Evolutionary conservation across 2,329 filamentous ascomycete species (phyloP), one percentile per base, ranked within the genome.

Genomic region (Calonectria naviculata): DNA sequence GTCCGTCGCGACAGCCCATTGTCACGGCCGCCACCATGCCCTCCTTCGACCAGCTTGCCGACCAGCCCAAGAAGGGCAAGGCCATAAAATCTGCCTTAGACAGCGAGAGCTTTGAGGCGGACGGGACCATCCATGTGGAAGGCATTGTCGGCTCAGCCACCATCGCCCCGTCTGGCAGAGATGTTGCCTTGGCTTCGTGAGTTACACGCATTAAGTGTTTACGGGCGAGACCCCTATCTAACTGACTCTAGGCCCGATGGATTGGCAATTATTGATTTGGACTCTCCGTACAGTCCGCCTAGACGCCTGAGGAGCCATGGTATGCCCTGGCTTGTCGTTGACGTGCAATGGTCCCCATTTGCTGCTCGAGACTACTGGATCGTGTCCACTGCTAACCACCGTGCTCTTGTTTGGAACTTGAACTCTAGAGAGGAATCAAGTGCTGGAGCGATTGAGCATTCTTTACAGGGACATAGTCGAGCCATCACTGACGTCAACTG

Each of bases 401-500:
- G 97, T 76, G 97, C 95, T 24, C 87, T 98, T 62, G 94, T 98
- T 24, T 98, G 95, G 95, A 98, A 98, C 81, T 86, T 98, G 71
- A 94, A 93, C 75, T 89, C 95, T 81, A 89, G 91, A 71, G 92
- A 94, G 76, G 94, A 96, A 76, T 94, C 93, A 0, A 85, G 86
- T 29, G 87, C 89, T 8, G 90, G 90, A 3, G 90, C 91, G 46
- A 95, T 98, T 73, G 94, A 98, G 81, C 93, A 96, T 82, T 95
- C 95, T 15, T 88, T 98, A 17, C 93, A 97, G 78, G 95, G 93
- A 2, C 95, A 86, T 82, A 94, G 91, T 54, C 90, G 96, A 75
- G 95, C 95, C 73, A 98, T 98, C 76, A 98, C 95, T 9, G 95
- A 98, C 81, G 95, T 98, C 82, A 98, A 98, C 82, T 98, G 98